Percentiles rank a stretch among this genome's conserved stretches.
Conservation (phyloP, 257 asterid species). For the Linderniella brevidens region DNA sequence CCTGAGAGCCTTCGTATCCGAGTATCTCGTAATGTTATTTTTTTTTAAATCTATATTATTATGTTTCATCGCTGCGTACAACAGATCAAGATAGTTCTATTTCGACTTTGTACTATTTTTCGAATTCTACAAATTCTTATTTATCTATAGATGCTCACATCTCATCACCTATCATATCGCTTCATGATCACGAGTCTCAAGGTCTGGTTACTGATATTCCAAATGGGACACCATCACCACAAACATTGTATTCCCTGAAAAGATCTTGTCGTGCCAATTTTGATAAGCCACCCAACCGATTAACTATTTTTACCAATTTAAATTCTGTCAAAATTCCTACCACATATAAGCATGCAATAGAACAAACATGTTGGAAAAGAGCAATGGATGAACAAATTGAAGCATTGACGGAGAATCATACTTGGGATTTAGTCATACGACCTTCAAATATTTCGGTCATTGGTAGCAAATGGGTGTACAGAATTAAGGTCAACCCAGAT, state of each 20-base stretch:
- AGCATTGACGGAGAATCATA: neutral
- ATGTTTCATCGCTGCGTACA: neutral
- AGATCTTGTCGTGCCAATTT: neutral
- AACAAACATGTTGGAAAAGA: conserved; percentile 5
- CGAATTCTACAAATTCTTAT: neutral
- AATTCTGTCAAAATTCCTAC: conserved; percentile 4
- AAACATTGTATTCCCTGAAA: neutral
- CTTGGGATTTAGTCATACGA: neutral
- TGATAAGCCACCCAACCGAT: conserved; percentile 1
- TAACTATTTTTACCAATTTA: no score
- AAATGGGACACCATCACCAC: neutral
- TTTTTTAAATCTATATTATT: conserved; percentile 5
- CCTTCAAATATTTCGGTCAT: neutral
- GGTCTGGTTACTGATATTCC: neutral
- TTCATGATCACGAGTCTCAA: neutral
- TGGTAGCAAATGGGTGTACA: neutral
- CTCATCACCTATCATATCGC: neutral
- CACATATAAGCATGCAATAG: conserved; percentile 2
- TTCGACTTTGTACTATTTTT: conserved; percentile 6
- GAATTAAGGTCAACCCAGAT: neutral
- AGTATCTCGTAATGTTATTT: conserved; percentile 8
- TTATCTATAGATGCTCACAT: neutral
- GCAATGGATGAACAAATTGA: neutral
- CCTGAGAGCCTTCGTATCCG: neutral
- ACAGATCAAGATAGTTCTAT: neutral